Evolutionary conservation across 495 filamentous ascomycete species (phyloP), one percentile per base, ranked within the genome.

Genomic region (Xylaria scruposa): DNA sequence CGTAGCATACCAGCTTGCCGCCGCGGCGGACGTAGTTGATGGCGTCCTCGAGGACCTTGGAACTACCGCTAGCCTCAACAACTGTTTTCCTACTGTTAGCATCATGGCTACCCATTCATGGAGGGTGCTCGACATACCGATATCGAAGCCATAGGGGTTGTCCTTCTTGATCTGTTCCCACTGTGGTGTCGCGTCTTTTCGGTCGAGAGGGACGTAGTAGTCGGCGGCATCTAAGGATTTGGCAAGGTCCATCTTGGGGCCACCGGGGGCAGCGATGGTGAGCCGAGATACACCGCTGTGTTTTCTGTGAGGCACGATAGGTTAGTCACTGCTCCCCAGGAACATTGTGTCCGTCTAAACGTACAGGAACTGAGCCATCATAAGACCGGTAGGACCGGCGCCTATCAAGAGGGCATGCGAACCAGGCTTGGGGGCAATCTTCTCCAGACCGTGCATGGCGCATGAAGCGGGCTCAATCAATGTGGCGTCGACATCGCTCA

Each of bases 381-480:
- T 84, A 49, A 90, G 81, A 73, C 89, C 89, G 51, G 90, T 93
- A 42, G 90, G 91, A 19, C 91, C 91, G 65, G 90, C 90, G 71
- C 90, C 91, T 78, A 92, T 91, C 79, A 88, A 84, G 44, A 91
- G 85, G 42, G 91, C 90, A 38, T 87, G 88, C 3, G 90, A 92
- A 56, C 89, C 90, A 76, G 91, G 85, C 79, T 89, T 89, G 3
- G 90, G 90, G 0, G 88, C 85, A 73, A 93, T 93, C 83, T 90
- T 91, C 77, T 93, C 91, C 33, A 92, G 81, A 36, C 90, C 91
- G 73, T 93, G 91, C 51, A 88, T 87, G 33, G 91, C 90, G 74
- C 90, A 92, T 6, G 91, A 91, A 13, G 90, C 90, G 12, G 91
- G 91, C 77, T 93, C 91, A 64, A 93, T 85, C 31, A 93, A 84